These are phyloP conservation scores for Ceriops tagal DNA, from an alignment of 345 rosid genomes.

Conservation along the genomic window DNA sequence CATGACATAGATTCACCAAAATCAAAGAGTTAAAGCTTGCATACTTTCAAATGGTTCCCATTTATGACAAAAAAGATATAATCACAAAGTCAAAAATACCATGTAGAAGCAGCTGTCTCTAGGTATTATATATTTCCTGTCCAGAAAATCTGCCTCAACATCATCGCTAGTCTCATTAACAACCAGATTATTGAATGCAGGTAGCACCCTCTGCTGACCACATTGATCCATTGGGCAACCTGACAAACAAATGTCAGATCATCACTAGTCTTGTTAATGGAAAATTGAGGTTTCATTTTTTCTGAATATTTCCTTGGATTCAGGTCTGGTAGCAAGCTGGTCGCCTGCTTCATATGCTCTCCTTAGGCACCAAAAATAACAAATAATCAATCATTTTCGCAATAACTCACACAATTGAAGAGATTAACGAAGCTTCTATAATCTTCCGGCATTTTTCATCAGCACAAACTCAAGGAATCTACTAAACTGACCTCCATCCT, in stretches of 20 bases:
- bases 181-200: conserved; percentile 52
- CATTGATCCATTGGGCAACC: conserved; percentile 23
- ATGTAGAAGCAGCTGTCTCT: conserved; percentile 74
- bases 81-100: conserved; percentile 36
- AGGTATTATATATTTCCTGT: conserved; percentile 50
- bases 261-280: too few species aligned
- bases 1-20: background rate
- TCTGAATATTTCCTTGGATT: too few species aligned
- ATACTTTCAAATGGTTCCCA: background rate
- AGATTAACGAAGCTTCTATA: background rate
- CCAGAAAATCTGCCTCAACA: conserved; percentile 58
- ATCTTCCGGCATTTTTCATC: background rate
- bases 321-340: too few species aligned
- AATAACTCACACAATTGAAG: too few species aligned
- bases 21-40: background rate
- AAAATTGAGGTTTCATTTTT: too few species aligned
- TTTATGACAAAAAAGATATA: background rate
- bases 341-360: too few species aligned
- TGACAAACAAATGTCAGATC: conserved; percentile 10
- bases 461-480: background rate
- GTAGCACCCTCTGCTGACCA: conserved; percentile 38
- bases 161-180: conserved; percentile 51
- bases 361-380: too few species aligned
- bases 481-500: conserved; percentile 31
- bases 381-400: too few species aligned